Conservation (phyloP, 2,329 filamentous ascomycete genomes). For the Ploettnerulaceae sp. region DNA sequence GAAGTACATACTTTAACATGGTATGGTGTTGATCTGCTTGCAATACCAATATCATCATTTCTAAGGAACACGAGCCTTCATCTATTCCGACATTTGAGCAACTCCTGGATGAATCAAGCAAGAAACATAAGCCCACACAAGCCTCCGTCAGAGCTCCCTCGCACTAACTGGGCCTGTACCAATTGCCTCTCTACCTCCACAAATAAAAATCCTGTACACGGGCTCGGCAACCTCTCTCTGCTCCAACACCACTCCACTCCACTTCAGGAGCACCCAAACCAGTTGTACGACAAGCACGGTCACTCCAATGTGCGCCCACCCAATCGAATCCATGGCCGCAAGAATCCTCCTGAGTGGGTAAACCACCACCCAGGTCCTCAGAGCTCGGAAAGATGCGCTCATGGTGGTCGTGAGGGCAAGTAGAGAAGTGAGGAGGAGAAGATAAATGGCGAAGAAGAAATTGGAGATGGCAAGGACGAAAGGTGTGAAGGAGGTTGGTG, state of each 20-base stretch:
- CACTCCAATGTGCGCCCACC: too few relatives aligned
- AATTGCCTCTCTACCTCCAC: constrained; percentile 1
- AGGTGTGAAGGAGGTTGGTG: neutral
- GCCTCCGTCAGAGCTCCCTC: neutral
- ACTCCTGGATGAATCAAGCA: neutral
- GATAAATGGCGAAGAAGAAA: too few relatives aligned
- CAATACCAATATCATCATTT: too few relatives aligned
- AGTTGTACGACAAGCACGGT: neutral
- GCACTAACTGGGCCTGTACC: neutral
- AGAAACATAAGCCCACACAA: neutral
- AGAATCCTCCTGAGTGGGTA: too few relatives aligned
- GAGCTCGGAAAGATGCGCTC: too few relatives aligned
- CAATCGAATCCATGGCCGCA: neutral
- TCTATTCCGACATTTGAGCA: neutral
- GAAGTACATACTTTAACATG: too few relatives aligned
- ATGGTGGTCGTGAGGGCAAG: too few relatives aligned
- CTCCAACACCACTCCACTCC: neutral
- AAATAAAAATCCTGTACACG: neutral
- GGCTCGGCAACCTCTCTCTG: neutral
- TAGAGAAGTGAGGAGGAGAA: too few relatives aligned
- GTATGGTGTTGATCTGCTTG: too few relatives aligned
- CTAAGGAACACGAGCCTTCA: too few relatives aligned
- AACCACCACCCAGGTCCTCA: too few relatives aligned
- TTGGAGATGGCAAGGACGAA: neutral
- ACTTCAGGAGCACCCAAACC: neutral